A percentile compares a stretch with the other conserved stretches of the same genome.
phyloP scores from a whole-genome alignment of 2,329 filamentous ascomycete genomes.

The Mycosphaerella sp. region DNA sequence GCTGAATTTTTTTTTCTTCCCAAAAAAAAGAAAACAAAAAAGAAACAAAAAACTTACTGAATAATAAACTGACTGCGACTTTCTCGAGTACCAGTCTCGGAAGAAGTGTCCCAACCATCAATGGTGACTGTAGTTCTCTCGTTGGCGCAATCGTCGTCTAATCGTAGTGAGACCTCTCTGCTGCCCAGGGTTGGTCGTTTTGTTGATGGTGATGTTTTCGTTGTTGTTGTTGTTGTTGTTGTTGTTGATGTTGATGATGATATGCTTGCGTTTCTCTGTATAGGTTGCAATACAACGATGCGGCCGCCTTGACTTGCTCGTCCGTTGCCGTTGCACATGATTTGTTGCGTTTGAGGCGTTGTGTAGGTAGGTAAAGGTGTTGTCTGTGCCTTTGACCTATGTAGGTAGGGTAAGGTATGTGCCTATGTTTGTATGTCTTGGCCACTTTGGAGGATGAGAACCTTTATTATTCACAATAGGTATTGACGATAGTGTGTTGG shows the following conservation, averaged over 20 bases:
- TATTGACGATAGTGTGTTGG: no score
- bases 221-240: no score
- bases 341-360: background rate
- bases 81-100: no score
- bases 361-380: no score
- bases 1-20: background rate
- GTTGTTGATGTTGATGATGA: no score
- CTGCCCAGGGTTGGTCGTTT: constrained; percentile 10
- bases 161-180: constrained; percentile 22
- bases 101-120: constrained; percentile 13
- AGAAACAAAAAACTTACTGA: constrained; percentile 15
- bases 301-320: constrained; percentile 24
- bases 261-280: background rate
- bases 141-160: constrained; percentile 10
- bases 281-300: constrained; percentile 25
- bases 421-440: no score
- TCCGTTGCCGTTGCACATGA: constrained; percentile 26
- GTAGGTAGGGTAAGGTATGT: no score
- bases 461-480: no score
- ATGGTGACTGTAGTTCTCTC: constrained; percentile 22
- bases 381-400: no score
- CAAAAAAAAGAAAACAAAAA: background rate
- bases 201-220: background rate
- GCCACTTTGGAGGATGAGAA: no score
- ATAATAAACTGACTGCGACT: constrained; percentile 18